A percentile compares a stretch with the other conserved stretches of the same genome.
phyloP scores from a whole-genome alignment of 768 basidiomycete genomes.

The Wakefieldia striispora region DNA sequence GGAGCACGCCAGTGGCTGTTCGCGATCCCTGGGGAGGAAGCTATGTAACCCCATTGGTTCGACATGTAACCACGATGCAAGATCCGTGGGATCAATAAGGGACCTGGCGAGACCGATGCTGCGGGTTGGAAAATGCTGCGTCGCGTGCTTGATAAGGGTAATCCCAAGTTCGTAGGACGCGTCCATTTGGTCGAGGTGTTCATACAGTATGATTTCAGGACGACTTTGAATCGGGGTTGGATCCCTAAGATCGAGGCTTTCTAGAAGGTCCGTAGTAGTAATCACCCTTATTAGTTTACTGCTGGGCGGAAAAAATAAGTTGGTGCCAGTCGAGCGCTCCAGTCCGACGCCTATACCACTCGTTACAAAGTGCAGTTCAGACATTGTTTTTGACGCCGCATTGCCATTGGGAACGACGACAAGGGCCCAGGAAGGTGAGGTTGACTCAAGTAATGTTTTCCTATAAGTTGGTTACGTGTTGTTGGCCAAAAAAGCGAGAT shows the following conservation, averaged over 20 bases:
- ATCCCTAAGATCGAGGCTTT: slow-evolving; percentile 36
- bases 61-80: slow-evolving; percentile 83
- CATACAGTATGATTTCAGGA: slow-evolving; percentile 72
- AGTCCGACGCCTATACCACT: slow-evolving; percentile 39
- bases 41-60: slow-evolving; percentile 60
- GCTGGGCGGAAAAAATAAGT: slow-evolving; percentile 35
- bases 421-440: slow-evolving; percentile 53
- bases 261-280: slow-evolving; percentile 52
- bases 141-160: slow-evolving; percentile 66
- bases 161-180: slow-evolving; percentile 77
- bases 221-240: slow-evolving; percentile 27
- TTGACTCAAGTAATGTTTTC: slow-evolving; percentile 46
- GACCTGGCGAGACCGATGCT: slow-evolving; percentile 77
- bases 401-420: slow-evolving; percentile 61
- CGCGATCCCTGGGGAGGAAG: slow-evolving; percentile 82
- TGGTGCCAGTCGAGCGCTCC: slow-evolving; percentile 29
- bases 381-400: slow-evolving; percentile 52
- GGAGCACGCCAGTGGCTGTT: slow-evolving; percentile 67
- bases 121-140: slow-evolving; percentile 61
- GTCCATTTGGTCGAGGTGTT: slow-evolving; percentile 83
- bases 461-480: slow-evolving; percentile 38
- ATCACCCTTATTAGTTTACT: slow-evolving; percentile 53
- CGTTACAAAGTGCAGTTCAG: slow-evolving; percentile 48
- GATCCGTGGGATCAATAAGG: slow-evolving; percentile 73
- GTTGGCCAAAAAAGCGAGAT: neutral